phyloP scores from a whole-genome alignment of 1,284 basidiomycete species.

The Sanguinoderma infundibulare region DNA sequence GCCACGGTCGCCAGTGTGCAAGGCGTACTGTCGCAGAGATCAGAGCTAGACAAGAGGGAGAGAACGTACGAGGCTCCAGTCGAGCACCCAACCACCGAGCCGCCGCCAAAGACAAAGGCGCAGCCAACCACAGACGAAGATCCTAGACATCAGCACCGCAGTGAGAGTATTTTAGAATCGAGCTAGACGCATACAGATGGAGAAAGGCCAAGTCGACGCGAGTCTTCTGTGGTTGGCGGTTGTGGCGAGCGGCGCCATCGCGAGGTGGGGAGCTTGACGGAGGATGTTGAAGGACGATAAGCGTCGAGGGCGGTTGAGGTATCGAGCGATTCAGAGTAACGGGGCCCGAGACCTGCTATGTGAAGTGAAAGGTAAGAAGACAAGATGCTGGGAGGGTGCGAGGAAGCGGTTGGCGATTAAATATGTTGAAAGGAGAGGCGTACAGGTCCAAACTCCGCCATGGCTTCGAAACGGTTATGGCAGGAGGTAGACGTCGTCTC shows the following conservation, averaged over 20 bases:
- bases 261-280: not conserved
- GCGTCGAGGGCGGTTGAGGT: not conserved
- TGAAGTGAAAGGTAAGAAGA: not conserved
- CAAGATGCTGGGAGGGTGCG: slow-evolving; percentile 3
- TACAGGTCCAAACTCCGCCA: slow-evolving; percentile 13
- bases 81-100: not conserved
- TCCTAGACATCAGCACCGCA: not conserved
- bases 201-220: not conserved
- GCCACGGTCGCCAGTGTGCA: not conserved
- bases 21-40: not conserved
- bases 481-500: slow-evolving; percentile 1
- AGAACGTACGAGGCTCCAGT: not conserved
- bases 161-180: too few species aligned
- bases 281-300: not conserved
- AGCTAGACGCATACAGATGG: too few species aligned
- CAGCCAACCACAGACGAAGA: not conserved
- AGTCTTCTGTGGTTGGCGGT: not conserved
- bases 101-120: not conserved
- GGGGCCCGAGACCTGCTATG: not conserved
- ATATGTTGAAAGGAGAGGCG: slow-evolving; percentile 7
- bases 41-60: not conserved
- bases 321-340: not conserved
- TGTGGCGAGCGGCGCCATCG: not conserved
- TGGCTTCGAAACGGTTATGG: slow-evolving; percentile 16
- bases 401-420: slow-evolving; percentile 2